Conservation (phyloP, 257 asterid species). For the Petunia secreta region DNA sequence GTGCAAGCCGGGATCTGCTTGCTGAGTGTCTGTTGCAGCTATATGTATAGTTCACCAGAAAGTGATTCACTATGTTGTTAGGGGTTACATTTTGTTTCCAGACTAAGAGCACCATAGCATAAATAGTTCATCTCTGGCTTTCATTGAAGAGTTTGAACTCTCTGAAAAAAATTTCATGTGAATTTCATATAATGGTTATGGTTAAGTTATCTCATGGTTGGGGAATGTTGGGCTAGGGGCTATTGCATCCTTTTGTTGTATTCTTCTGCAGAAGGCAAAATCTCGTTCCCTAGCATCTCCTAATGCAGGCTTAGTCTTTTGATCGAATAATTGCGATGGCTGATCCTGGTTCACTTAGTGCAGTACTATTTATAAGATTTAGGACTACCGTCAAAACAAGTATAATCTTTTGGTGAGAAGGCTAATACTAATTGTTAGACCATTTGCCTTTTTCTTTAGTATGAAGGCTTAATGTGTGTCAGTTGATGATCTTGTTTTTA, state of each 20-base stretch:
- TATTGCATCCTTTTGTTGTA: neutral
- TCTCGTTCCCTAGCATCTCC: neutral
- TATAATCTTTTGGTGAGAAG: neutral
- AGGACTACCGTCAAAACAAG: neutral
- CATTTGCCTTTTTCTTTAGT: neutral
- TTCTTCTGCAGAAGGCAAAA: neutral
- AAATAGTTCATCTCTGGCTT: neutral
- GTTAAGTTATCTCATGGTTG: neutral
- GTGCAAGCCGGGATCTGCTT: neutral
- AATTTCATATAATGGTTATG: neutral
- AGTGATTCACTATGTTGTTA: neutral
- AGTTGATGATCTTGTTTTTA: neutral
- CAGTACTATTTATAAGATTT: slow-evolving; percentile 4
- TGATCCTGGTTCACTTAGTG: neutral
- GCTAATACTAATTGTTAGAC: neutral
- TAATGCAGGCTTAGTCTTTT: neutral
- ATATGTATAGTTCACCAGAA: neutral
- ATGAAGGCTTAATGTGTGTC: neutral
- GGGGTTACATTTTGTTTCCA: neutral
- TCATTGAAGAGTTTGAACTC: slow-evolving; percentile 3
- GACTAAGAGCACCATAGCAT: neutral
- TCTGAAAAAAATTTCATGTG: neutral
- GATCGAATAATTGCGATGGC: neutral
- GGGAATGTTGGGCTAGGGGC: neutral
- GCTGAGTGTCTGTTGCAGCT: neutral